Evolutionary conservation across 2,329 filamentous ascomycete species (phyloP).

Genomic region (Daldinia sp.): DNA sequence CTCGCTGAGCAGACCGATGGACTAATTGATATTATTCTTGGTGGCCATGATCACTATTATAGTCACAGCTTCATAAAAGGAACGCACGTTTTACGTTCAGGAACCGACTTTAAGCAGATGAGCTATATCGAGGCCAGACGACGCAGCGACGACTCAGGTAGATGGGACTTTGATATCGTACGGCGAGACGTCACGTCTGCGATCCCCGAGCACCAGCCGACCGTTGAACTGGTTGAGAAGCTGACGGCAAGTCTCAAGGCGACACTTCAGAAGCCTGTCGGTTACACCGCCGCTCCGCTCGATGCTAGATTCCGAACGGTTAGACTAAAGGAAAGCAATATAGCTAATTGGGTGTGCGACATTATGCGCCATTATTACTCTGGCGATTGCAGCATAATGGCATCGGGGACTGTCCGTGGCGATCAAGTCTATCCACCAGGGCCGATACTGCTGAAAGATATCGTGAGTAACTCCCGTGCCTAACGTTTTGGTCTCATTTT

Average conservation of each 20-base stretch:
- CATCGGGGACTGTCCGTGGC: constrained; percentile 85
- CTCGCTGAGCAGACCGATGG: constrained; percentile 80
- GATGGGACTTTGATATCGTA: constrained; percentile 84
- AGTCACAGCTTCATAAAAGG: constrained; percentile 81
- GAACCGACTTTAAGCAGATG: constrained; percentile 91
- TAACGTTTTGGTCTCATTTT: background rate
- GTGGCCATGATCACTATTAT: constrained; percentile 93
- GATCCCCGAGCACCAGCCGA: constrained; percentile 72
- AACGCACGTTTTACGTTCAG: constrained; percentile 86
- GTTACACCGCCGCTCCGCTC: constrained; percentile 83
- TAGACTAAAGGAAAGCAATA: constrained; percentile 80
- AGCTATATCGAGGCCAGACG: constrained; percentile 86
- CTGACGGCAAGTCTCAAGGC: constrained; percentile 79
- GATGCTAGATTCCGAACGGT: constrained; percentile 91
- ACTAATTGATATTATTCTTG: constrained; percentile 85
- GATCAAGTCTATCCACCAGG: constrained; percentile 91
- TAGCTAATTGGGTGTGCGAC: constrained; percentile 92
- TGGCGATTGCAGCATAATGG: constrained; percentile 87
- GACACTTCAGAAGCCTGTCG: constrained; percentile 84
- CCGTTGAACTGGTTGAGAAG: constrained; percentile 72
- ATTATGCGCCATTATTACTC: constrained; percentile 87
- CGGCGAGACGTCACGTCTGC: constrained; percentile 78
- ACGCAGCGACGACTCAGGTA: constrained; percentile 54
- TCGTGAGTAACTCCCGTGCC: constrained; percentile 53
- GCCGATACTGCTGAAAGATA: constrained; percentile 79